A percentile compares a stretch with the other conserved stretches of the same genome.
These are phyloP conservation scores for Daldinia caldariorum DNA, from an alignment of 495 filamentous ascomycete species.

Conservation along the genomic window DNA sequence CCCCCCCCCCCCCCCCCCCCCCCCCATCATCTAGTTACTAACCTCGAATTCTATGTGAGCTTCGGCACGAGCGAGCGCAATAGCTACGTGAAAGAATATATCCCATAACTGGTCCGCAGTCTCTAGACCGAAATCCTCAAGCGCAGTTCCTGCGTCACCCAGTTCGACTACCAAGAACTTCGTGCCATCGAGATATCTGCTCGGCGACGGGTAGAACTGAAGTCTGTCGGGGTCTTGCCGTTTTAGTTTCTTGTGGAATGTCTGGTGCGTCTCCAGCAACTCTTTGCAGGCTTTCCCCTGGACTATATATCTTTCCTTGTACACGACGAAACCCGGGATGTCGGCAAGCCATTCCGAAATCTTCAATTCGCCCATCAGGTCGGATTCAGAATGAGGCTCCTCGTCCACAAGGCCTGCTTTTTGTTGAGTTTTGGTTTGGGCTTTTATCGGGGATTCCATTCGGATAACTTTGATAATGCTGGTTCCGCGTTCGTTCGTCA, in stretches of 20 bases:
- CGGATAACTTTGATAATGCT: conserved; percentile 66
- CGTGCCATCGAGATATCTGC: conserved; percentile 70
- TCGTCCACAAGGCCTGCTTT: conserved; percentile 59
- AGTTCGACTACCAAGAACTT: conserved; percentile 86
- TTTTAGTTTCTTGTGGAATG: conserved; percentile 69
- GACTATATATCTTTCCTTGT: conserved; percentile 79
- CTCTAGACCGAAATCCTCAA: conserved; percentile 69
- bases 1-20: no score
- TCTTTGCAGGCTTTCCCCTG: conserved; percentile 71
- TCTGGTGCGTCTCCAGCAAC: conserved; percentile 70
- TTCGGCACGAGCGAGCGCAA: conserved; percentile 81
- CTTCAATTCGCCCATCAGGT: conserved; percentile 67
- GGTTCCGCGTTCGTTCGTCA: conserved; percentile 59
- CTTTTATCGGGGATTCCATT: conserved; percentile 57
- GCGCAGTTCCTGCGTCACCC: conserved; percentile 81
- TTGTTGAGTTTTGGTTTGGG: conserved; percentile 58
- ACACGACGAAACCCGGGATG: conserved; percentile 91
- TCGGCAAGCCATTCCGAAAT: conserved; percentile 80
- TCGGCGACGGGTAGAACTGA: conserved; percentile 72
- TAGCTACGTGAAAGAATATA: conserved; percentile 82
- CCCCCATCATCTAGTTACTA: no score
- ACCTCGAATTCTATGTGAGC: conserved; percentile 78
- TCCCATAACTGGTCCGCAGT: conserved; percentile 77
- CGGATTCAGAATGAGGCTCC: conserved; percentile 56
- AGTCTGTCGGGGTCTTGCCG: conserved; percentile 66